Conservation (phyloP, 305 asterid species). For the Ilex paraguariensis region DNA sequence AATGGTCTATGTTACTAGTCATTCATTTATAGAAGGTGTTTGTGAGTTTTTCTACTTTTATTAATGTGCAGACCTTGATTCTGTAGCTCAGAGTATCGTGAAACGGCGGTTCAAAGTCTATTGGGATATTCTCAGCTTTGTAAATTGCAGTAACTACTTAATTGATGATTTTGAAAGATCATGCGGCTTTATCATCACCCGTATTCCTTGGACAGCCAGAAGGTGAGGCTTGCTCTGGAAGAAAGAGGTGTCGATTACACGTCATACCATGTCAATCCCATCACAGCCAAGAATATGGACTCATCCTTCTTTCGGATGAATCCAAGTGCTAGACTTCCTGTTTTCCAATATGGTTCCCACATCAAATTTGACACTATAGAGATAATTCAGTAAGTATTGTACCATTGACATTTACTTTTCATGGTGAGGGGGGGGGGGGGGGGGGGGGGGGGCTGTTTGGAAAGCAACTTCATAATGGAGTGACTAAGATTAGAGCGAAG, state of each 20-base stretch:
- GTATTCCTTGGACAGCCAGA: slow-evolving; percentile 86
- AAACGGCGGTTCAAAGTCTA: too few species aligned
- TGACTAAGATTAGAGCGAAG: not conserved
- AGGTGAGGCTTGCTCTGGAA: slow-evolving; percentile 87
- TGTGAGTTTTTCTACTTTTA: too few species aligned
- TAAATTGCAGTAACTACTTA: not conserved
- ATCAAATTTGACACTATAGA: too few species aligned
- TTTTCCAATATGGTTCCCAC: slow-evolving; percentile 91
- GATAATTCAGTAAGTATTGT: too few species aligned
- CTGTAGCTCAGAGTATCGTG: too few species aligned
- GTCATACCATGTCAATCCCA: slow-evolving; percentile 79
- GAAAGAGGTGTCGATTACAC: slow-evolving; percentile 88
- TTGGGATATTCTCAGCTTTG: too few species aligned
- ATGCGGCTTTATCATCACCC: slow-evolving; percentile 98
- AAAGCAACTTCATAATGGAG: not conserved
- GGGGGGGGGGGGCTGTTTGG: too few species aligned
- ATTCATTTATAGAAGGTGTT: too few species aligned
- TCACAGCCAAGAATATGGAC: slow-evolving; percentile 84
- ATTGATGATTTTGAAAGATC: slow-evolving; percentile 14
- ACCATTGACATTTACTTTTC: not conserved
- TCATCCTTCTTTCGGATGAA: slow-evolving; percentile 70
- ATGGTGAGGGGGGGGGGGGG: not conserved
- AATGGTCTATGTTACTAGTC: too few species aligned
- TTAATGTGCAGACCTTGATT: too few species aligned
- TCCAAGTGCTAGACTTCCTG: slow-evolving; percentile 78